Evolutionary conservation across 1,284 basidiomycete genomes (phyloP), one percentile per base, ranked within the genome.

Genomic region (Ceratobasidium sp.): DNA sequence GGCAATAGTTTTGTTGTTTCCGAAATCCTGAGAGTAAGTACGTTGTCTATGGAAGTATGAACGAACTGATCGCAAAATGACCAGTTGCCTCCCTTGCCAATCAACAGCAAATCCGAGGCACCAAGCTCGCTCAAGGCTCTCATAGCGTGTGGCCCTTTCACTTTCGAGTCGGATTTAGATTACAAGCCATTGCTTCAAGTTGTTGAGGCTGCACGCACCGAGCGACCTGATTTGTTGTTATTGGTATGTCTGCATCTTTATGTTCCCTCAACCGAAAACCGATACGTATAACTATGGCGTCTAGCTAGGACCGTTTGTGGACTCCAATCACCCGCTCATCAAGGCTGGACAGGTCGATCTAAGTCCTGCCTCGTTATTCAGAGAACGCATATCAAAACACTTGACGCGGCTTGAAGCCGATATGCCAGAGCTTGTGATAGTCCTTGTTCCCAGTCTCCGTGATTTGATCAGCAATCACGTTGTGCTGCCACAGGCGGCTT

Each of bases 291-390:
- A 72, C 43, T 26, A 34, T 14, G 18, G 9, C 21, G 16, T 50
- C 8, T 77, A 96, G 95, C 81, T 93, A 14, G 97, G 97, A 0
- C 97, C 97, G 0, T 98, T 98, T 78, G 81, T 98, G 43, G 93
- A 97, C 76, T 80, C 86, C 0, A 79, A 84, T 14, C 95, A 98
- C 80, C 87, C 92, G 0, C 82, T 85, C 50, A 86, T 98, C 73
- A 88, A 87, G 78, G 79, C 82, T 1, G 94, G 95, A 1, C 89
- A 93, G 52, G 79, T 90, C 30, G 88, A 90, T 70, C 81, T 85
- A 62, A 82, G 88, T 2, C 92, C 94, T 0, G 76, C 80, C 0
- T 86, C 89, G 14, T 82, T 97, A 39, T 98, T 98, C 82, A 81
- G 85, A 26, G 80, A 84, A 1, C 84, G 89, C 70, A 89, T 99